Evolutionary conservation across 2,329 filamentous ascomycete genomes (phyloP).

Genomic region (Epichloe sibirici): DNA sequence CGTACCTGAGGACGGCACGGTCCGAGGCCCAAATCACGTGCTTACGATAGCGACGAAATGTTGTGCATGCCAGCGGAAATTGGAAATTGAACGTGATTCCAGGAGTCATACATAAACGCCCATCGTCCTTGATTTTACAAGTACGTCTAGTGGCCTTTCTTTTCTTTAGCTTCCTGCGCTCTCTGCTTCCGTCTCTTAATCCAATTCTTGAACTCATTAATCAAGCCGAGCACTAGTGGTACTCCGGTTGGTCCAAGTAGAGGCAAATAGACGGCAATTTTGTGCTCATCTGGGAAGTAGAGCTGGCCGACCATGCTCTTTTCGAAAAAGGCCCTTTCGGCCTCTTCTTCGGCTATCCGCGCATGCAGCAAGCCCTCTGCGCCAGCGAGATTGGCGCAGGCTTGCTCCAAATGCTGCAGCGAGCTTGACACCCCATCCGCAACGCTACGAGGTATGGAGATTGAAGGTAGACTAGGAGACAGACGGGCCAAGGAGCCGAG

Average conservation of each 20-base stretch:
- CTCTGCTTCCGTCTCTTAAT: constrained; percentile 33
- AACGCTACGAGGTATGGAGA: constrained; percentile 80
- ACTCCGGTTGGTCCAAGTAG: constrained; percentile 84
- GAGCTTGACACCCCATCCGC: constrained; percentile 75
- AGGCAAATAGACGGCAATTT: constrained; percentile 90
- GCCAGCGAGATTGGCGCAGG: constrained; percentile 59
- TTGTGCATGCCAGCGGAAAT: no score
- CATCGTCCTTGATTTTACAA: background rate
- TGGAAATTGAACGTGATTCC: no score
- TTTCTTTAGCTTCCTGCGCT: constrained; percentile 26
- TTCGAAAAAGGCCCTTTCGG: constrained; percentile 92
- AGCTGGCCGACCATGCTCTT: constrained; percentile 98
- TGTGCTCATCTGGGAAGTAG: constrained; percentile 98
- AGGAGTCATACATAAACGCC: background rate
- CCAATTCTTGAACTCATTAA: constrained; percentile 68
- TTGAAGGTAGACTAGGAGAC: constrained; percentile 71
- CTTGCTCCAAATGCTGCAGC: constrained; percentile 62
- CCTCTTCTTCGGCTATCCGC: constrained; percentile 73
- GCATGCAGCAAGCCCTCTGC: constrained; percentile 65
- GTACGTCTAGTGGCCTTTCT: constrained; percentile 21
- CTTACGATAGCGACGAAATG: no score
- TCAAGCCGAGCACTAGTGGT: constrained; percentile 67
- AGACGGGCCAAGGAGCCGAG: constrained; percentile 86
- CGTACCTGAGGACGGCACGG: no score
- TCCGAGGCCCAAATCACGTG: no score